A percentile compares a stretch with the other conserved stretches of the same genome.
Conservation (phyloP, 805 yeast species). For the Saccharomycopsis capsularis region DNA sequence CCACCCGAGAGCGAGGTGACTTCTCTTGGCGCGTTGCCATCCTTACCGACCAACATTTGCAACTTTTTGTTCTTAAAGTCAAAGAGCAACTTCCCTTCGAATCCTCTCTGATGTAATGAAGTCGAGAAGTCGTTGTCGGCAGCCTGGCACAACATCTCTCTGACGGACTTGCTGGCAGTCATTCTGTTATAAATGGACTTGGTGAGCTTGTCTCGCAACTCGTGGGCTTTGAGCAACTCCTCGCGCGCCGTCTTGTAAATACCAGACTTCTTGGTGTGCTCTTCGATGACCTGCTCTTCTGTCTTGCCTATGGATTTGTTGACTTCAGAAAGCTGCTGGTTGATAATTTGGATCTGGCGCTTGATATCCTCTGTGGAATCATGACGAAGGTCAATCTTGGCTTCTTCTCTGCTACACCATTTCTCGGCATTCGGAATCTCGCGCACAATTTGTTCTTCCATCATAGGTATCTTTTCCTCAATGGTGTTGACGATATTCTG, state of each 20-base stretch:
- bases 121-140: conserved; percentile 52
- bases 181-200: conserved; percentile 38
- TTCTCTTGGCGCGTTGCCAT: conserved; percentile 51
- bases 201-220: conserved; percentile 27
- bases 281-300: conserved; percentile 32
- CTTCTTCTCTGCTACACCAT: conserved; percentile 37
- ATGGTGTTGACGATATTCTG: conserved; percentile 6
- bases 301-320: conserved; percentile 41
- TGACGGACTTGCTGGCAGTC: conserved; percentile 35
- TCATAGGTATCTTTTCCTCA: conserved; percentile 8
- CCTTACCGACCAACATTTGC: conserved; percentile 51
- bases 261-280: conserved; percentile 33
- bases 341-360: conserved; percentile 35
- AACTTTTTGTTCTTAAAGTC: conserved; percentile 47
- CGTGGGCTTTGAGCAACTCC: conserved; percentile 28
- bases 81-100: conserved; percentile 64
- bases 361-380: conserved; percentile 39
- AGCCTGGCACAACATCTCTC: conserved; percentile 36
- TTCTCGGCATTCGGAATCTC: conserved; percentile 25
- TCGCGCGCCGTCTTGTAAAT: conserved; percentile 31
- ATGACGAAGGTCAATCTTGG: conserved; percentile 29
- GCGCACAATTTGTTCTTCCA: conserved; percentile 5
- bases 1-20: conserved; percentile 92
- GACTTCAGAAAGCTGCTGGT: conserved; percentile 37
- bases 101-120: conserved; percentile 60